Conservation (phyloP, 2,329 filamentous ascomycete species). For the Exserohilum turcica region DNA sequence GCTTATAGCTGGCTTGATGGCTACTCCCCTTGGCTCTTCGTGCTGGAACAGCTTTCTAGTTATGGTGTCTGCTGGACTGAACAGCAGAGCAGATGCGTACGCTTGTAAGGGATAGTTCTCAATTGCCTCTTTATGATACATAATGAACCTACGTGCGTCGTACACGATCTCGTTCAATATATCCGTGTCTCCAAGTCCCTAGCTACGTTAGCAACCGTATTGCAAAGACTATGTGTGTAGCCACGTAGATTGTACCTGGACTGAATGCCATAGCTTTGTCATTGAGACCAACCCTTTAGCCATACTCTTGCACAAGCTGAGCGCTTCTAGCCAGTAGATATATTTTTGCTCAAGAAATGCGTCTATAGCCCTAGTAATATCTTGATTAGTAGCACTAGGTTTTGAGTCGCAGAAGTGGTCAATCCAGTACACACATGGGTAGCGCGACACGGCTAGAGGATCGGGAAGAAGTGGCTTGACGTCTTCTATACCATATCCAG, state of each 20-base stretch:
- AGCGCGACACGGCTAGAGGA: constrained; percentile 28
- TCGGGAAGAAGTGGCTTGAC: constrained; percentile 14
- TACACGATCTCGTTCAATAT: constrained; percentile 5
- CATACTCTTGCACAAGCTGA: too few species aligned
- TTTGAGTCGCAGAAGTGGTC: constrained; percentile 36
- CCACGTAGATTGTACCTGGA: background rate
- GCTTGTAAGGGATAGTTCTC: constrained; percentile 9
- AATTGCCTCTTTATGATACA: constrained; percentile 21
- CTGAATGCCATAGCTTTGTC: background rate
- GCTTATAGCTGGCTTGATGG: background rate
- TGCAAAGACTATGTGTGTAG: background rate
- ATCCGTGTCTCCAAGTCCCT: background rate
- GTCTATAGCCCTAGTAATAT: background rate
- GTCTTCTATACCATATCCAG: background rate
- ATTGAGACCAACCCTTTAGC: too few species aligned
- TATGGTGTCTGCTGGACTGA: background rate
- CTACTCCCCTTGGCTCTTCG: background rate
- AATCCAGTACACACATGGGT: constrained; percentile 43
- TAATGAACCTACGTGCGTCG: constrained; percentile 24
- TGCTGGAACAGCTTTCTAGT: background rate
- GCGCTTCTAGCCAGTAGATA: background rate
- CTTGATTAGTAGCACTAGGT: background rate
- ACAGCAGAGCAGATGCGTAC: constrained; percentile 6
- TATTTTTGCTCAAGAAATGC: background rate
- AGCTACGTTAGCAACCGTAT: background rate